phyloP scores from a whole-genome alignment of 2,329 filamentous ascomycete species.

The Sclerotinia glacialis region DNA sequence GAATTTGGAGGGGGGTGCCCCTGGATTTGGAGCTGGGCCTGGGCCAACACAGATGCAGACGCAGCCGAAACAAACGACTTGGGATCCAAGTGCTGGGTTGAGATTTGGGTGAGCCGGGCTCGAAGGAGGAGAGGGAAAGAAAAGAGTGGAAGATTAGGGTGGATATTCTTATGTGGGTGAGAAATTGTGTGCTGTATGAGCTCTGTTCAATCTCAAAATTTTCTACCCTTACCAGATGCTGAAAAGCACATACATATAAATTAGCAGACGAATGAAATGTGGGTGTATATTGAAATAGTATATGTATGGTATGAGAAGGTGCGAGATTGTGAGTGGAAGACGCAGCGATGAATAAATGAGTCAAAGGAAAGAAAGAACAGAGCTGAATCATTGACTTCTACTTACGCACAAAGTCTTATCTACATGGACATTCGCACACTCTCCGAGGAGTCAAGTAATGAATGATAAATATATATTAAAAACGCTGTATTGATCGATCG shows the following conservation, averaged over 20 bases:
- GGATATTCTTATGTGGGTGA: neutral
- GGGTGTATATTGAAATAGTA: no score
- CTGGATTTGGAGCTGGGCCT: neutral
- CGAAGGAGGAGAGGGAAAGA: no score
- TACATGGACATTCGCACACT: no score
- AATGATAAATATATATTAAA: neutral
- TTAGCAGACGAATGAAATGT: neutral
- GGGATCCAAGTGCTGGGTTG: slow-evolving; percentile 36
- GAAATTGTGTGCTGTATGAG: no score
- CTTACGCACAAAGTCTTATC: no score
- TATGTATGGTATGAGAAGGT: neutral
- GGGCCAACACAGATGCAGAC: neutral
- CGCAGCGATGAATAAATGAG: no score
- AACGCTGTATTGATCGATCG: neutral
- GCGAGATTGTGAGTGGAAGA: no score
- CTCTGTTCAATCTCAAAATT: no score
- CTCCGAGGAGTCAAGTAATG: no score
- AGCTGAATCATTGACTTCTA: no score
- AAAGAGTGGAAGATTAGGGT: neutral
- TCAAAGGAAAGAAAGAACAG: no score
- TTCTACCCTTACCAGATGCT: no score
- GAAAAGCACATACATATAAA: neutral
- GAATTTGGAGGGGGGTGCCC: neutral
- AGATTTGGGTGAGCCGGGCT: slow-evolving; percentile 35
- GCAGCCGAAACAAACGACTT: slow-evolving; percentile 26